phyloP scores from a whole-genome alignment of 2,329 filamentous ascomycete genomes.

The Geoglossum cookeanum region DNA sequence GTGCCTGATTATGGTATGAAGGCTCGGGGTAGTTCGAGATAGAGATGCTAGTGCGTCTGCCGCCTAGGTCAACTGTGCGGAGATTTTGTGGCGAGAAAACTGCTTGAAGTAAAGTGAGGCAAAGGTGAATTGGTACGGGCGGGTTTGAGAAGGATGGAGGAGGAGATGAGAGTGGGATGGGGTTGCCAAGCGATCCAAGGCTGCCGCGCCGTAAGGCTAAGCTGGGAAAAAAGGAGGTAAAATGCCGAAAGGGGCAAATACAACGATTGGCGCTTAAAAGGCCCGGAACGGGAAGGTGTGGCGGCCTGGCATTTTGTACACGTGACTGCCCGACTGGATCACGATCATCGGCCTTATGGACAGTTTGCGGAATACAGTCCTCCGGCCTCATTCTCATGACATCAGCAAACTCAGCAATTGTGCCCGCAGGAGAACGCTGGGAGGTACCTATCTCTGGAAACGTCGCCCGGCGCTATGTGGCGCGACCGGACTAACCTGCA shows the following conservation, averaged over 20 bases:
- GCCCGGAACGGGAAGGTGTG: too few species aligned
- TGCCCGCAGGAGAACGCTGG: background rate
- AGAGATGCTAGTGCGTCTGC: too few species aligned
- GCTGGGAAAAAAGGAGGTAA: background rate
- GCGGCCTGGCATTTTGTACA: too few species aligned
- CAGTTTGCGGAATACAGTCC: background rate
- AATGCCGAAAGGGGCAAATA: background rate
- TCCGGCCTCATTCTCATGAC: background rate
- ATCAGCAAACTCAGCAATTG: background rate
- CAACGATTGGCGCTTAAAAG: background rate
- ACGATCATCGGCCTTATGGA: background rate
- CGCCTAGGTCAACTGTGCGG: too few species aligned
- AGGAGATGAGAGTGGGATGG: background rate
- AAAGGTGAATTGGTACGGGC: background rate
- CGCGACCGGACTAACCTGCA: constrained; percentile 98
- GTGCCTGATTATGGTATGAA: background rate
- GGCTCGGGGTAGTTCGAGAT: too few species aligned
- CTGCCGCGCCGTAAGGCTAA: background rate
- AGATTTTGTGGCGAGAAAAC: too few species aligned
- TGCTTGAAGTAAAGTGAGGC: too few species aligned
- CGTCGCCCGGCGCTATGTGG: constrained; percentile 53
- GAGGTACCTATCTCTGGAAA: background rate
- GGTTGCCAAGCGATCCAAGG: background rate
- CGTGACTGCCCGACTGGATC: background rate
- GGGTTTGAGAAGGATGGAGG: background rate